Base-by-base conservation (phyloP, 2,329 filamentous ascomycete species). In the Rachicladosporium sp. region DNA sequence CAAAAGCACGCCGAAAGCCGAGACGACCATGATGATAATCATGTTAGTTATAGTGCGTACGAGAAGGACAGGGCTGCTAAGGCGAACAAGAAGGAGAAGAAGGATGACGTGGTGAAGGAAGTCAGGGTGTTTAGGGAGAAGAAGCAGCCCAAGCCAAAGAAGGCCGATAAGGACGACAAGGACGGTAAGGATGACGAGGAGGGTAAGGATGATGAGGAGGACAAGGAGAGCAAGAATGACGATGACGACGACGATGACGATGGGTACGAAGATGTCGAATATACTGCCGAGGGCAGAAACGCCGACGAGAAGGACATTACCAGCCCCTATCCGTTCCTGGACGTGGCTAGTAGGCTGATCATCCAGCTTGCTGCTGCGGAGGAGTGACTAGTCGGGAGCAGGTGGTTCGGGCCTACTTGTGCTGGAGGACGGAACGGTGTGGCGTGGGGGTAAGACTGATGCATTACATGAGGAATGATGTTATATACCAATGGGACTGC, bases 251-350 rank as follows among this genome's bases (percentile, higher is more conserved):
- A 41, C 5, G 39, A 41, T n/a, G 39, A 37, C 4, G 23, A 27
- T 27, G 38, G 23, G 23, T 27, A 27, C 23, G 23, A 27, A 27
- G 23, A 27, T 7, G 23, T 27, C 23, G 64, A 65, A 46, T 57
- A 63, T 43, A 58, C 64, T 12, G 66, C 66, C 29, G 60, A 59
- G 35, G 66, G 74, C 53, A 51, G 74, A 50, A 69, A 60, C 52
- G 54, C 66, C 59, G 86, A 91, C 53, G 87, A 95, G 65, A 96
- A 96, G 71, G 83, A 93, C 55, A 86, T 94, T 46, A 89, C 86
- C 33, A 93, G 84, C 58, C 87, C 91, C 21, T 96, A 94, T 61
- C 89, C 91, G 3, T 96, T 95, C 65, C 70, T 96, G 55, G 89
- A 96, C 64, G 82, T 95, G 62, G 88, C 89, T 23, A 88, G 85